Percentiles rank a stretch among this genome's conserved stretches.
These are phyloP conservation scores for Nepenthes gracilis DNA, from an alignment of 148 eudicot species.

Conservation along the genomic window DNA sequence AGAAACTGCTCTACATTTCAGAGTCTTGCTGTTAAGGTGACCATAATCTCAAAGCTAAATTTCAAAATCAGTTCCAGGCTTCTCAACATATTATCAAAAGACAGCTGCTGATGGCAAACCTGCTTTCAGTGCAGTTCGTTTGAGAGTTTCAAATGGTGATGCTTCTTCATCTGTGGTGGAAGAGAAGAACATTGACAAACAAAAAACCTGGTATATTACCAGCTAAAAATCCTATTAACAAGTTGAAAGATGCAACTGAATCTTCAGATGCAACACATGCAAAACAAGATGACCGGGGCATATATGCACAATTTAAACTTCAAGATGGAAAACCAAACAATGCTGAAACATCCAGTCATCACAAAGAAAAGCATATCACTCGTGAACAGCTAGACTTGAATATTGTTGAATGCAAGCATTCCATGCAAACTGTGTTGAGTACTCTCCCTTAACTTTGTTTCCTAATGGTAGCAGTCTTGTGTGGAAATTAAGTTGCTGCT, in stretches of 20 bases:
- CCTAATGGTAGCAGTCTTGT: background rate
- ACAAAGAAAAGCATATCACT: slow-evolving; percentile 41
- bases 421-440: slow-evolving; percentile 51
- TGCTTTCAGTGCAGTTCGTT: slow-evolving; percentile 17
- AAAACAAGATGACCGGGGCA: slow-evolving; percentile 31
- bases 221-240: slow-evolving; percentile 29
- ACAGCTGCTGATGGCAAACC: slow-evolving; percentile 27
- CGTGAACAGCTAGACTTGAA: slow-evolving; percentile 61
- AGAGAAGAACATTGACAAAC: slow-evolving; percentile 31
- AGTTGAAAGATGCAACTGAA: slow-evolving; percentile 40
- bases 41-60: background rate
- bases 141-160: slow-evolving; percentile 32
- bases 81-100: slow-evolving; percentile 34
- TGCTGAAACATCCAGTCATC: slow-evolving; percentile 29
- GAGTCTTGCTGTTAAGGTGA: slow-evolving; percentile 27
- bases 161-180: slow-evolving; percentile 11
- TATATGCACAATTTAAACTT: slow-evolving; percentile 27
- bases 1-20: slow-evolving; percentile 29
- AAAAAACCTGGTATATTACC: slow-evolving; percentile 22
- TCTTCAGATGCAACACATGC: slow-evolving; percentile 22
- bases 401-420: slow-evolving; percentile 44
- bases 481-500: too few species aligned
- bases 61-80: slow-evolving; percentile 29
- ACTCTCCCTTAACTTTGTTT: slow-evolving; percentile 1
- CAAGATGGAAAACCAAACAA: slow-evolving; percentile 26